Evolutionary conservation across 352 stramenopile species (phyloP).

Genomic region (Phytophthora melonis): DNA sequence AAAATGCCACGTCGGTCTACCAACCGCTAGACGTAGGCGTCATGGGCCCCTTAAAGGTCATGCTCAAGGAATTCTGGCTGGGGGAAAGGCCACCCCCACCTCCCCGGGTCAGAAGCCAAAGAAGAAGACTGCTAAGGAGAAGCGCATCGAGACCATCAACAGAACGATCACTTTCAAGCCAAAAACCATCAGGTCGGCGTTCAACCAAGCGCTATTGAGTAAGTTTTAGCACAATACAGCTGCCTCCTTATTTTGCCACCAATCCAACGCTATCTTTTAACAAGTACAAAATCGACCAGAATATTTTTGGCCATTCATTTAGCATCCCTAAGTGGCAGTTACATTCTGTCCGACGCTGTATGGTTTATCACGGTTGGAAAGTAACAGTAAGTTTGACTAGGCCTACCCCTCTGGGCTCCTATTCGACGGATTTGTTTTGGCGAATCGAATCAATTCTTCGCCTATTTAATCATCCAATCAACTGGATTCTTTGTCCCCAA

Average conservation of each 20-base stretch:
- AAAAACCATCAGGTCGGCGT: too few relatives aligned
- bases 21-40: constrained; percentile 11
- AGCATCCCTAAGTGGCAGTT: background rate
- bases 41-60: constrained; percentile 13
- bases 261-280: background rate
- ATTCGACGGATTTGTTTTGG: too few relatives aligned
- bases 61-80: constrained; percentile 11
- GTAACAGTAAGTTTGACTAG: too few relatives aligned
- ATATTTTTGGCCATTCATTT: background rate
- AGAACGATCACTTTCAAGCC: too few relatives aligned
- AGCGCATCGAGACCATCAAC: constrained; percentile 20
- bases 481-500: too few relatives aligned
- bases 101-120: background rate
- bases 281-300: background rate
- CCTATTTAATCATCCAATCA: too few relatives aligned
- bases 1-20: constrained; percentile 9
- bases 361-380: too few relatives aligned
- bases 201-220: constrained; percentile 25
- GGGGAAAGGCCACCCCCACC: background rate
- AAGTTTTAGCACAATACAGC: too few relatives aligned
- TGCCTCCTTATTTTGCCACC: constrained; percentile 14
- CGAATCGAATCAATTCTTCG: too few relatives aligned
- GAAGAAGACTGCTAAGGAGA: constrained; percentile 11
- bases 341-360: constrained; percentile 2
- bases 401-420: too few relatives aligned